Conservation (phyloP, 148 eudicot genomes). For the Tetragonia tetragonoides region DNA sequence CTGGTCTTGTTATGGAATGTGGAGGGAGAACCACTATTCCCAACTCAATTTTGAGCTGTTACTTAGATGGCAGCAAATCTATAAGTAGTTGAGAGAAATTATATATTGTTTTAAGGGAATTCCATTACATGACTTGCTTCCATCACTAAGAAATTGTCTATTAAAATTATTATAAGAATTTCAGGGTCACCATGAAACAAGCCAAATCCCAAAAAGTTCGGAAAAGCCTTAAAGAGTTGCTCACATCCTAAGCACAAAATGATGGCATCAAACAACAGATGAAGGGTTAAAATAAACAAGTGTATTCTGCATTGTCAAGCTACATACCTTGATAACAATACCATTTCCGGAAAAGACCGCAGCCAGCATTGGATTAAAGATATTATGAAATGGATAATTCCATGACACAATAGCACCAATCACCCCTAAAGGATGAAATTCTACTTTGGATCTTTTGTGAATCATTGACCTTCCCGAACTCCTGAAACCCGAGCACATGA, state of each 20-base stretch:
- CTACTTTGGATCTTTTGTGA: slow-evolving; percentile 91
- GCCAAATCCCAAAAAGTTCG: background rate
- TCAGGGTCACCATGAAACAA: background rate
- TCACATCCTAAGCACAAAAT: background rate
- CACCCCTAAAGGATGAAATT: slow-evolving; percentile 91
- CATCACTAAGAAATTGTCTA: background rate
- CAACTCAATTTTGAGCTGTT: background rate
- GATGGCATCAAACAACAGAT: background rate
- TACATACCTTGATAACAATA: slow-evolving; percentile 82
- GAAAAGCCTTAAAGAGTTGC: background rate
- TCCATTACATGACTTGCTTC: background rate
- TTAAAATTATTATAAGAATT: background rate
- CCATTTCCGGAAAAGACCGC: slow-evolving; percentile 94
- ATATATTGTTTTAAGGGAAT: background rate
- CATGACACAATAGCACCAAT: slow-evolving; percentile 98
- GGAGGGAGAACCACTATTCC: too few species aligned
- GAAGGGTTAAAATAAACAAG: background rate
- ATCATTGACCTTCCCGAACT: slow-evolving; percentile 94
- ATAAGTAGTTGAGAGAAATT: background rate
- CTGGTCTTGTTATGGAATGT: too few species aligned
- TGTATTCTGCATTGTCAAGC: background rate
- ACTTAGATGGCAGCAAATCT: background rate
- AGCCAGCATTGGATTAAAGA: slow-evolving; percentile 95
- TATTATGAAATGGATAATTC: slow-evolving; percentile 97
- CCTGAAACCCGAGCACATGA: slow-evolving; percentile 42